Base-by-base conservation (phyloP, 306 rosid genomes). In the Pyrus betulifolia region DNA sequence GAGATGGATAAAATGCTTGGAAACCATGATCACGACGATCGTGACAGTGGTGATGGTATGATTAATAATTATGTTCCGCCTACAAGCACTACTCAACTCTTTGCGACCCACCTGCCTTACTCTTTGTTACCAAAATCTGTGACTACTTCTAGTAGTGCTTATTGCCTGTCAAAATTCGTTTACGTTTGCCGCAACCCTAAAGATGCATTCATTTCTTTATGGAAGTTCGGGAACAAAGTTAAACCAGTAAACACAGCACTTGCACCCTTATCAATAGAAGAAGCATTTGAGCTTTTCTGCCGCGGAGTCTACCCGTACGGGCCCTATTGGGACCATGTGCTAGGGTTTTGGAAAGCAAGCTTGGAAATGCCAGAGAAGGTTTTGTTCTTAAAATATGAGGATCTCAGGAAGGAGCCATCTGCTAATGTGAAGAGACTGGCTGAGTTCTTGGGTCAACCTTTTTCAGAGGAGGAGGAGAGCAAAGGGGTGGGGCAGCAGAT, bases 281-380 rank as follows among this genome's bases (percentile, higher is more conserved):
- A 42, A 42, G 72, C 55, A 68, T 87, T 80, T 78, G 91, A 82
- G 59, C 44, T 52, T 66, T 85, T 72, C 13, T 81, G 88, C 62
- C 58, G 79, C 0, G 87, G 87, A 1, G 66, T 60, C 15, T 38
- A 9, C 72, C 19, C 76, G 59, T 21, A 74, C 13, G 87, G 86
- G 22, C 88, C 90, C 19, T 74, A 66, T 38, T 81, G 84, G 86
- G 55, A 60, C 2, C 88, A 86, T 40, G 67, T 86, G 77, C 10
- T 86, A 52, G 79, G 84, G 51, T 81, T 81, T n/a, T 86, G 81
- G 88, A 84, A 79, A 8, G 87, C 82, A 17, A 86, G 86, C 79
- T 58, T 23, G 18, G 86, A 62, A 10, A 81, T 33, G 4, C 84
- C 86, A 8, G 4, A 74, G 55, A 74, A 74, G 18, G 70, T 84